Conservation (phyloP, 495 filamentous ascomycete genomes). For the Penicillium arizonense region DNA sequence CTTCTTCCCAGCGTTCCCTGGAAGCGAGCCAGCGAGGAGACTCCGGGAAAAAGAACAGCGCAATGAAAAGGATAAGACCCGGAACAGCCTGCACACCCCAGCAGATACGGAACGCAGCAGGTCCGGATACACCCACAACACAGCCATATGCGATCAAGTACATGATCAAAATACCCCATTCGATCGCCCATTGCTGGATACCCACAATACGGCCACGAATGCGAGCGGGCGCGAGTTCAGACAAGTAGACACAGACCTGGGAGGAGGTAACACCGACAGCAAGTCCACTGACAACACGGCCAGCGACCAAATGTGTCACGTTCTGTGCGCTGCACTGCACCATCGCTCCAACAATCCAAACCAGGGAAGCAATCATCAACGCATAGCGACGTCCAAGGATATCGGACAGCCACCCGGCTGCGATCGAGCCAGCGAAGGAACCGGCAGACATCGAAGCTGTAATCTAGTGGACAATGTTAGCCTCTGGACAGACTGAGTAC, state of each 20-base stretch:
- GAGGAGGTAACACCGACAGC: conserved; percentile 74
- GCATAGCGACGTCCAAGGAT: conserved; percentile 62
- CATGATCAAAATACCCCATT: conserved; percentile 67
- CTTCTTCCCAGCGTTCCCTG: conserved; percentile 65
- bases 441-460: conserved; percentile 63
- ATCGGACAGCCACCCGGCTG: conserved; percentile 66
- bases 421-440: conserved; percentile 61
- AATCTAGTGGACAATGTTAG: conserved; percentile 23
- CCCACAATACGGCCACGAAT: conserved; percentile 68
- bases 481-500: background rate
- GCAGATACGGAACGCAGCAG: conserved; percentile 66
- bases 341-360: conserved; percentile 69
- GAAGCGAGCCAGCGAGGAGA: conserved; percentile 74
- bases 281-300: conserved; percentile 69
- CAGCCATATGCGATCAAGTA: conserved; percentile 62
- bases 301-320: conserved; percentile 63
- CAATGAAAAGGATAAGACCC: conserved; percentile 58
- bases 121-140: conserved; percentile 46
- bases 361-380: conserved; percentile 63
- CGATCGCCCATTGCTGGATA: conserved; percentile 75
- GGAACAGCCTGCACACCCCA: conserved; percentile 76
- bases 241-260: conserved; percentile 79
- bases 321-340: conserved; percentile 62
- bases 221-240: conserved; percentile 66
- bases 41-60: conserved; percentile 67